These are phyloP conservation scores for Rosa persica DNA, from an alignment of 306 rosid genomes.

Conservation along the genomic window DNA sequence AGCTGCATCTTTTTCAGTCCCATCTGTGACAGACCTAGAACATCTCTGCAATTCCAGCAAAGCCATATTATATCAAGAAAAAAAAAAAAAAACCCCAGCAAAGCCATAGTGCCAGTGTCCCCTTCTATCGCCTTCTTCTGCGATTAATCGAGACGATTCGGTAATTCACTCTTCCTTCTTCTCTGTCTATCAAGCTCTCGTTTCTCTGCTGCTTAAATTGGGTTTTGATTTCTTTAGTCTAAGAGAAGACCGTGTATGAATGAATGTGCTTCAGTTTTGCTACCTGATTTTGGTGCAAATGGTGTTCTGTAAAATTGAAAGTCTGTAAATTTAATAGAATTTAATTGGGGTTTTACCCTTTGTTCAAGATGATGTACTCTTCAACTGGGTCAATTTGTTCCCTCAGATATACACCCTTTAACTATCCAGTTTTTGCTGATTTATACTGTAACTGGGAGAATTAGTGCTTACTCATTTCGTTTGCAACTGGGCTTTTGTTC, in stretches of 20 bases:
- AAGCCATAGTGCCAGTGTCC: slow-evolving; percentile 2
- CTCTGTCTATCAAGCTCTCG: neutral
- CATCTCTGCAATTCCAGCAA: neutral
- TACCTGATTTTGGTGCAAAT: neutral
- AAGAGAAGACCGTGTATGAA: neutral
- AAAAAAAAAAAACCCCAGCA: no score
- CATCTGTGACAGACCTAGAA: neutral
- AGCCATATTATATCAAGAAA: no score
- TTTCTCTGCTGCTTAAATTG: neutral
- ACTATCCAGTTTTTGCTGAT: neutral
- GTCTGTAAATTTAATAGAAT: neutral
- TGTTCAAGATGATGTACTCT: neutral
- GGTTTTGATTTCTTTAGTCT: neutral
- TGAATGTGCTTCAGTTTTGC: neutral
- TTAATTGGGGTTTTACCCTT: neutral
- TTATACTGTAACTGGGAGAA: neutral
- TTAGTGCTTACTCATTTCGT: neutral
- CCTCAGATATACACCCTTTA: neutral
- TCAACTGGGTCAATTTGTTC: neutral
- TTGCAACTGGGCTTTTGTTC: neutral
- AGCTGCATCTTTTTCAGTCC: neutral
- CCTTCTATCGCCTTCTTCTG: neutral
- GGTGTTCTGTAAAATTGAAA: neutral
- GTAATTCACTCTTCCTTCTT: slow-evolving; percentile 4
- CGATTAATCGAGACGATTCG: neutral